Percentiles rank a stretch among this genome's conserved stretches.
phyloP scores from a whole-genome alignment of 176 grass and related monocot genomes.

The Lolium multiflorum region DNA sequence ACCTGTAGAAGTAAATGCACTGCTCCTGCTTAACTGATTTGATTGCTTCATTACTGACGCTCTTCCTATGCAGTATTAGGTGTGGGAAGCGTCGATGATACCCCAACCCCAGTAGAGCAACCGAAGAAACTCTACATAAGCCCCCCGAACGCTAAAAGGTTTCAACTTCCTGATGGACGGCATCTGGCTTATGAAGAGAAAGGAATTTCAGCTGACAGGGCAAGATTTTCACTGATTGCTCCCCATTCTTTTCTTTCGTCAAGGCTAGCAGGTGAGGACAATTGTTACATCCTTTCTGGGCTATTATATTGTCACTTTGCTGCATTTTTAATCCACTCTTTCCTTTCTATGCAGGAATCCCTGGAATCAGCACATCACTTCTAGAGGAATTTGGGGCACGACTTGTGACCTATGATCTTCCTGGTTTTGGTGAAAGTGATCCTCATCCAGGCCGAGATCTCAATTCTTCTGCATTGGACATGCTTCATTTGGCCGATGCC shows the following conservation, averaged over 20 bases:
- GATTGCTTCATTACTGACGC: constrained; percentile 10
- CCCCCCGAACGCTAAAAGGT: constrained; percentile 74
- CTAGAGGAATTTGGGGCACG: constrained; percentile 90
- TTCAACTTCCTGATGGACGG: constrained; percentile 88
- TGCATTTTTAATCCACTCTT: constrained; percentile 35
- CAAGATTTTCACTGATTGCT: constrained; percentile 85
- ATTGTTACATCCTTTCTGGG: neutral
- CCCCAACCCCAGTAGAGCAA: constrained; percentile 48
- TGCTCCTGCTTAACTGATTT: constrained; percentile 30
- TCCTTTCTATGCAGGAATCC: constrained; percentile 70
- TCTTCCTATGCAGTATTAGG: constrained; percentile 73
- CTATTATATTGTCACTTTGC: constrained; percentile 24
- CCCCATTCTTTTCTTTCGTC: constrained; percentile 98
- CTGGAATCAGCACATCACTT: constrained; percentile 71
- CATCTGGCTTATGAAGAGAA: constrained; percentile 84
- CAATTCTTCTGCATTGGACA: constrained; percentile 91
- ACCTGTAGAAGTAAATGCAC: constrained; percentile 2
- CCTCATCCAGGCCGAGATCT: constrained; percentile 78
- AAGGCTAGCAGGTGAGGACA: constrained; percentile 70
- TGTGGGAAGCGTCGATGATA: constrained; percentile 51
- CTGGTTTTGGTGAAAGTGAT: constrained; percentile 99
- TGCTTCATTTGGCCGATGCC: constrained; percentile 88
- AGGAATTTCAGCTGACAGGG: constrained; percentile 66
- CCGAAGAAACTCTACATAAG: constrained; percentile 84
- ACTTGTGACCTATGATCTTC: constrained; percentile 92